These are phyloP conservation scores for Tetradesmus lagerheimii DNA, from an alignment of 139 green algal genomes.

Conservation along the genomic window DNA sequence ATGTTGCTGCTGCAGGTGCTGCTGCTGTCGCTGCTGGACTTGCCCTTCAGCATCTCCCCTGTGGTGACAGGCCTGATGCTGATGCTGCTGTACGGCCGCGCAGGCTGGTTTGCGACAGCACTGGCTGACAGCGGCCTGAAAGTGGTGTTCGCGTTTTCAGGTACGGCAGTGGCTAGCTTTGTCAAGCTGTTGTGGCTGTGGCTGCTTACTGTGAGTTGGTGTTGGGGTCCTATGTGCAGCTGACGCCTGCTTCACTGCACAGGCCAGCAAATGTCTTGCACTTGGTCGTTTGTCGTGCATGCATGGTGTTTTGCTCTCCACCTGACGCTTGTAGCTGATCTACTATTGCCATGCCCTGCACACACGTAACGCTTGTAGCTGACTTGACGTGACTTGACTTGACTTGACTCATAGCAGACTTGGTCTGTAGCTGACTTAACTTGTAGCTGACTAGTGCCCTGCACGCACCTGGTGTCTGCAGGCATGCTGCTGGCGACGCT, in stretches of 20 bases:
- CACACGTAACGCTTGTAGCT: too few relatives aligned
- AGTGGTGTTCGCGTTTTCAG: constrained; percentile 90
- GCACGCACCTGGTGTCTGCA: not conserved
- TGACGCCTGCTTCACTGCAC: too few relatives aligned
- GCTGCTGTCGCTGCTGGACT: constrained; percentile 84
- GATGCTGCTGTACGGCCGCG: constrained; percentile 89
- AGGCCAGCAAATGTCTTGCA: too few relatives aligned
- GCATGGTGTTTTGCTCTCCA: too few relatives aligned
- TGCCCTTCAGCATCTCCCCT: constrained; percentile 92
- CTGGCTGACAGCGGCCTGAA: constrained; percentile 77
- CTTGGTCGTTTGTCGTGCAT: too few relatives aligned
- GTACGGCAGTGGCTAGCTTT: constrained; percentile 47
- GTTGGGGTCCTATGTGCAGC: too few relatives aligned
- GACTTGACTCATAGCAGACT: too few relatives aligned
- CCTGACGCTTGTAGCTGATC: too few relatives aligned
- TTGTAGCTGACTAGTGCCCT: not conserved
- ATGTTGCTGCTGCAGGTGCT: constrained; percentile 58
- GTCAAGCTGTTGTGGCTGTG: not conserved
- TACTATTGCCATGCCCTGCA: too few relatives aligned
- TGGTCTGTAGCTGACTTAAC: too few relatives aligned
- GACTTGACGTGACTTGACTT: too few relatives aligned
- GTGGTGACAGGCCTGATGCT: constrained; percentile 93
- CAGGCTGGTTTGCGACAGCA: constrained; percentile 85
- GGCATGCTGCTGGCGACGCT: constrained; percentile 78
- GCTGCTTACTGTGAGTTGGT: not conserved